Evolutionary conservation across 2,329 filamentous ascomycete species (phyloP), one percentile per base, ranked within the genome.

Genomic region (Fusarium anguioides): DNA sequence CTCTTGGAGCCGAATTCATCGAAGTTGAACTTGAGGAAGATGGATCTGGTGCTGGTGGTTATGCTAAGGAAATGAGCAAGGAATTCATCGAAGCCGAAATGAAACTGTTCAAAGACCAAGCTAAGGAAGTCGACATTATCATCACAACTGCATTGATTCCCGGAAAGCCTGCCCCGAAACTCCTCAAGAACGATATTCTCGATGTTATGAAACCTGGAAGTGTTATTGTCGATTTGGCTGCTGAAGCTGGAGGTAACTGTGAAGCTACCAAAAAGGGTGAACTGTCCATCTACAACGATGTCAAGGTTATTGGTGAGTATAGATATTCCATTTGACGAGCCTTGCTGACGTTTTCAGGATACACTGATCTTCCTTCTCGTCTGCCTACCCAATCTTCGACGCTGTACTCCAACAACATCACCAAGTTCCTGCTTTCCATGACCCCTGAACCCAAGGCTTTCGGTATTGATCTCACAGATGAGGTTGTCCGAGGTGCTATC

Each of bases 121-220:
- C 91, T 63, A 86, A 87, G 60, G 94, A 97, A 36, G 93, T 97
- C 49, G 93, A 97, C 77, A 97, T 97, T 66, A 91, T 97, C 63
- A 91, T 97, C 75, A 97, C 93, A 3, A 97, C 94, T 2, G 94
- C 94, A n/a, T 79, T 97, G 71, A 97, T 97, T 61, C 94, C 94
- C 0, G 94, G 93, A 56, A 91, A 86, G 70, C 91, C 91, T 26
- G 93, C 93, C 0, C 94, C 94, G 0, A 95, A 91, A 73, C 83
- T 97, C 27, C 94, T 97, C 72, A 94, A 91, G 6, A 91, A 92
- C 78, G 79, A 87, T 69, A 93, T 93, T 87, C 83, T 95, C 26
- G 86, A 90, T 68, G 89, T 91, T 41, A 97, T 97, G 93, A 96
- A 92, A 76, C 93, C 93, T 4, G 94, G 94, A 21, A 96, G 92